Percentiles rank a stretch among this genome's conserved stretches.
These are phyloP conservation scores for Colletotrichum lindemuthianum DNA, from an alignment of 2,329 filamentous ascomycete species.

Conservation along the genomic window DNA sequence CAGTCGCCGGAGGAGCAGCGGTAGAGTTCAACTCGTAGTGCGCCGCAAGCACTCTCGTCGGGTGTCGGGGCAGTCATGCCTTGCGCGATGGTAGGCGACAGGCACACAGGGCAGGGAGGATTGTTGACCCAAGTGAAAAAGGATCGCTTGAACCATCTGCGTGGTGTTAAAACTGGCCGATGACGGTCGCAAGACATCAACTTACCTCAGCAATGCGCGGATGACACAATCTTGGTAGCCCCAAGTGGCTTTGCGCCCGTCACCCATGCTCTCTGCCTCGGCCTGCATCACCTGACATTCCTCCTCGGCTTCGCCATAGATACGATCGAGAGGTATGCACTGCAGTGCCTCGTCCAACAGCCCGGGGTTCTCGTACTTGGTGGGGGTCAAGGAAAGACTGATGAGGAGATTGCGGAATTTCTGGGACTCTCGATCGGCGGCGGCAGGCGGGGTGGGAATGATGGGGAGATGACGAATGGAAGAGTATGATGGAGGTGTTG, in stretches of 20 bases:
- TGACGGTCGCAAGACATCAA: neutral
- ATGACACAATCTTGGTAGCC: constrained; percentile 98
- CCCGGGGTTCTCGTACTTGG: constrained; percentile 96
- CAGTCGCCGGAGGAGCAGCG: constrained; percentile 82
- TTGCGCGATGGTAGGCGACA: constrained; percentile 82
- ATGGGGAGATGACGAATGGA: constrained; percentile 61
- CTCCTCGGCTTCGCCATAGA: constrained; percentile 94
- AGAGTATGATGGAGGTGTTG: constrained; percentile 60
- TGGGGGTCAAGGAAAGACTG: constrained; percentile 86
- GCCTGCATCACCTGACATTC: constrained; percentile 89
- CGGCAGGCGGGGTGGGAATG: constrained; percentile 77
- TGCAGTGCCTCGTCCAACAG: constrained; percentile 91
- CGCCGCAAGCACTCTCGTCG: constrained; percentile 90
- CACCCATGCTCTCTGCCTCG: constrained; percentile 86
- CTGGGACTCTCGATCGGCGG: constrained; percentile 71
- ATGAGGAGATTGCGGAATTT: constrained; percentile 86
- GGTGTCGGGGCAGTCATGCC: constrained; percentile 87
- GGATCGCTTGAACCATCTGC: constrained; percentile 91
- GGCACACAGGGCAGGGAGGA: constrained; percentile 83
- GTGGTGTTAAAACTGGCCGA: constrained; percentile 19
- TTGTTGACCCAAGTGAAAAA: constrained; percentile 99
- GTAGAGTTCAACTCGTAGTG: constrained; percentile 89
- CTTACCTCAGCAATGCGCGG: constrained; percentile 78
- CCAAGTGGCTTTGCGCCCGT: constrained; percentile 85
- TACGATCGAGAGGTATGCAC: constrained; percentile 86